A percentile compares a stretch with the other conserved stretches of the same genome.
Evolutionary conservation across 2,329 filamentous ascomycete species (phyloP).

Genomic region (Bipolaris victoriae): DNA sequence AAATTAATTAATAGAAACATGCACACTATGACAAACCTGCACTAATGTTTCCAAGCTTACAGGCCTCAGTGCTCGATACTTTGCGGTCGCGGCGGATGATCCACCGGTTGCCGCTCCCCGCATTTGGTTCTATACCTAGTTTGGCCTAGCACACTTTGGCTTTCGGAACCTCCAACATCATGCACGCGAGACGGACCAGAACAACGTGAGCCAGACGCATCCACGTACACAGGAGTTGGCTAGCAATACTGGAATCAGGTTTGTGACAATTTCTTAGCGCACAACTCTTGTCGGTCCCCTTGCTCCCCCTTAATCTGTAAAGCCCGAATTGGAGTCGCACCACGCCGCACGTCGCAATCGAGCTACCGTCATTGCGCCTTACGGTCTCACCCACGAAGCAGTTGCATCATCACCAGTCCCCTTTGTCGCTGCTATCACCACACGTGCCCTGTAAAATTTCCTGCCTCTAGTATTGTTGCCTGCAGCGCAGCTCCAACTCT

Average conservation of each 20-base stretch:
- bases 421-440: neutral
- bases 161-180: conserved; percentile 27
- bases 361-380: conserved; percentile 11
- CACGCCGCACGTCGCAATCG: conserved; percentile 15
- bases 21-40: neutral
- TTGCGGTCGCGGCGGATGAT: conserved; percentile 8
- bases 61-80: neutral
- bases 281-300: conserved; percentile 57
- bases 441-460: conserved; percentile 5
- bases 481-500: neutral
- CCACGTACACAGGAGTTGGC: conserved; percentile 4
- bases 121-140: conserved; percentile 15
- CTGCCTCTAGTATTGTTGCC: neutral
- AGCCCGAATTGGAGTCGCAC: conserved; percentile 22
- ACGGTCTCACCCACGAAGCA: neutral
- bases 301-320: conserved; percentile 22
- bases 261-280: conserved; percentile 44
- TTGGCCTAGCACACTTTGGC: conserved; percentile 16
- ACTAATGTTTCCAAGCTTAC: neutral
- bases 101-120: conserved; percentile 19
- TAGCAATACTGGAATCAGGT: conserved; percentile 15
- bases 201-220: conserved; percentile 11
- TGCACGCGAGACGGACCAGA: conserved; percentile 22
- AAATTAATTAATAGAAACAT: neutral
- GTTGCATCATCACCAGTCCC: neutral